phyloP scores from a whole-genome alignment of 192 early-diverging fungal species.

The Gorgonomyces haynaldii region DNA sequence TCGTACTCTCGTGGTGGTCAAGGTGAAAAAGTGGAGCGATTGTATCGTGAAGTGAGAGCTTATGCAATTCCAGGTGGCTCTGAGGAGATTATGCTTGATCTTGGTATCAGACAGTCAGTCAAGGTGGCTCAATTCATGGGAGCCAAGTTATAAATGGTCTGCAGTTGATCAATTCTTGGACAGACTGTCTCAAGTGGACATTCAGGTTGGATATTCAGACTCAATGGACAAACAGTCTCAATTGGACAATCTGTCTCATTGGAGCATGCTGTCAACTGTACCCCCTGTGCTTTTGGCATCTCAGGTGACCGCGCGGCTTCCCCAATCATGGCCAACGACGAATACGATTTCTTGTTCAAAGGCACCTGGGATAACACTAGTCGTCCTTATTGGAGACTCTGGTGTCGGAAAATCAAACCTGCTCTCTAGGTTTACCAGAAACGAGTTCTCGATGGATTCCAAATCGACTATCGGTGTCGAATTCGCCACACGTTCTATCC shows the following conservation, averaged over 20 bases:
- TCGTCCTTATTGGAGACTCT: constrained; percentile 88
- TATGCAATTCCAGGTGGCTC: constrained; percentile 78
- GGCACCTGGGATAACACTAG: constrained; percentile 35
- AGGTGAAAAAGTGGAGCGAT: constrained; percentile 58
- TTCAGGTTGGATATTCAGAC: not conserved
- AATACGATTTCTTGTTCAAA: constrained; percentile 86
- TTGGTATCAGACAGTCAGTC: constrained; percentile 66
- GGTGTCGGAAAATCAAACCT: constrained; percentile 98
- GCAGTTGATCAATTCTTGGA: not conserved
- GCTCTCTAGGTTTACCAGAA: constrained; percentile 89
- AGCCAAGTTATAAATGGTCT: constrained; percentile 25
- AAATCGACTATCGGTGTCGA: constrained; percentile 99
- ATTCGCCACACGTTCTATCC: constrained; percentile 91
- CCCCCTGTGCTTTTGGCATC: too few relatives aligned
- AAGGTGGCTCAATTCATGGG: constrained; percentile 69
- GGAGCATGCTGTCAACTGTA: not conserved
- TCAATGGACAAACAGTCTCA: not conserved
- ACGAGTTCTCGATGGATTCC: constrained; percentile 97
- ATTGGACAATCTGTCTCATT: not conserved
- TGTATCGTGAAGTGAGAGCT: constrained; percentile 75
- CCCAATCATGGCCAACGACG: constrained; percentile 47
- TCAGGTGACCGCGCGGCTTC: too few relatives aligned
- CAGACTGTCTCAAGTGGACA: not conserved
- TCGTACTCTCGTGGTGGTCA: constrained; percentile 65
- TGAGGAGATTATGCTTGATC: constrained; percentile 83